Base-by-base conservation (phyloP, 192 early-diverging fungal genomes). In the Physocladia obscura region DNA sequence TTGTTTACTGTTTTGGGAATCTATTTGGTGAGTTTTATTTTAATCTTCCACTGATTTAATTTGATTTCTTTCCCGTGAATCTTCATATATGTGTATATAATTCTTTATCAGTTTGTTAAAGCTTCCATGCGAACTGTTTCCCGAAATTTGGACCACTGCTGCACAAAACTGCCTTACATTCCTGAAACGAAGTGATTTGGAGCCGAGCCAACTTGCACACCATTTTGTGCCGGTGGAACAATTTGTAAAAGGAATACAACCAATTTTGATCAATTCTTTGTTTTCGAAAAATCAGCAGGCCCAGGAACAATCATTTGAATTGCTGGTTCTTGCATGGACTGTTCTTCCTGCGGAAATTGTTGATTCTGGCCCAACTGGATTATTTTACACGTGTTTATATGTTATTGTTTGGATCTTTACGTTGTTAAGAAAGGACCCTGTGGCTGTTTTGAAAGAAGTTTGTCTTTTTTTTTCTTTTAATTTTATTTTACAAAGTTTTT, bases 341-440 rank as follows among this genome's bases (percentile, higher is more conserved):
- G 15, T 52, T 47, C 63, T 82, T n/a, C 77, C 77, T 4, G 50
- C 44, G 2, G 29, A 59, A 36, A 38, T 77, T 4, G 77, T 77
- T 17, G 80, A 79, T 37, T 32, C 47, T 2, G 24, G 44, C 11
- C 62, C 70, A 2, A 49, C 51, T 22, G 71, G 64, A 8, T 24
- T 77, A 32, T 27, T 82, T 21, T 82, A 82, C 55, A 77, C 75
- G 11, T 37, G 74, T 19, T 70, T 82, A 22, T 77, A 82, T 40
- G 38, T 67, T 30, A 44, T 82, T 40, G 34, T 69, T 17, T 78
- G 73, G 74, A 49, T 82, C 11, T 77, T 80, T 68, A 51, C 48
- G 0, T 2, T 24, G 3, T 27, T 69, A 34, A 39, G 26, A 26
- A 37, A 59, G 22, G 34, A 8, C 21, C 27, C 49, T 36, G 37